Base-by-base conservation (phyloP, 176 grass and related monocot species). In the Rhynchospora tenuis region DNA sequence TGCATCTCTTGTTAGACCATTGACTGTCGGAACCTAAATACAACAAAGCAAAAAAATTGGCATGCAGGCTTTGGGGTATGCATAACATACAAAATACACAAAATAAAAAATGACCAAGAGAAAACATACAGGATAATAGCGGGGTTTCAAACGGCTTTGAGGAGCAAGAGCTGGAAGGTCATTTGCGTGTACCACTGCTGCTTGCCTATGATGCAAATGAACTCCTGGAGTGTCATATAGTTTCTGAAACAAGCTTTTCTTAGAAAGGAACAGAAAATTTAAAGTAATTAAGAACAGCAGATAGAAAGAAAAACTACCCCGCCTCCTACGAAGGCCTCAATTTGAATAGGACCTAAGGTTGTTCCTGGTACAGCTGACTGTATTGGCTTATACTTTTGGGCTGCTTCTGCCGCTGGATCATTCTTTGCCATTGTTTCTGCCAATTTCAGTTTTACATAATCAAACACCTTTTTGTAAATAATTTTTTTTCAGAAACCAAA, bases 361-460 rank as follows among this genome's bases (percentile, higher is more conserved):
- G 96, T 98, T 86, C 96, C 93, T 58, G 93, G 96, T 88, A 98
- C 96, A 87, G 96, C 88, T 59, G 93, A 98, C 70, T 98, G 93
- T 86, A 98, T 95, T 71, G 96, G 96, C 83, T 93, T 92, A 65
- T 99, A 99, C 84, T 99, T 99, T 83, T 91, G 91, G 77, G 96
- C 96, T 73, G 96, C 96, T 80, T 88, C 96, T 63, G 96, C 96
- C 80, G 93, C 88, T 16, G 96, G 91, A 86, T 99, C 89, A 59
- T 93, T 99, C 64, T 87, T 85, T 79, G 92, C 91, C 96, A 99
- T 93, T 79, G 86, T 91, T 81, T 51, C 96, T 99, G 82, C 51
- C 87, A 77, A 31, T 16, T 77, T 52, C 24, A 55, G 26, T 17
- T 77, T 77, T 77, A 15, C 31, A 28, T 31, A 56, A 77, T 9